Percentiles rank a stretch among this genome's conserved stretches.
Conservation (phyloP, 202 grass and related monocot genomes). For the Schoenoplectus triqueter region DNA sequence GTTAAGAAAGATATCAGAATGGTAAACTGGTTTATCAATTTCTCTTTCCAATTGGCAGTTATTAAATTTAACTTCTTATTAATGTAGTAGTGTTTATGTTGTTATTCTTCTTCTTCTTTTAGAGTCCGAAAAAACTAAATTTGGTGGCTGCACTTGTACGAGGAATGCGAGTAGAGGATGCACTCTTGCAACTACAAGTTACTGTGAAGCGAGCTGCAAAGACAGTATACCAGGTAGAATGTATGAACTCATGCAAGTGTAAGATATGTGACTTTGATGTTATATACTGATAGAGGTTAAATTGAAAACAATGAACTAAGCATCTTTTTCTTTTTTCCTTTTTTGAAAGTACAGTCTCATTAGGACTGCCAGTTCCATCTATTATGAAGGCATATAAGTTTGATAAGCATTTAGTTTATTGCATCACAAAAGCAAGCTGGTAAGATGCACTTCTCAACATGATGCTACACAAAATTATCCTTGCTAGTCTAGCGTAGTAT, state of each 20-base stretch:
- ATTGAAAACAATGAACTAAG: constrained; percentile 2
- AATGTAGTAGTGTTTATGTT: constrained; percentile 26
- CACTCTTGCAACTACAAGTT: constrained; percentile 83
- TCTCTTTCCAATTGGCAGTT: constrained; percentile 12
- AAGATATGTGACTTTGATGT: not conserved
- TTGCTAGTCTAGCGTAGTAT: not conserved
- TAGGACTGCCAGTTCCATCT: too few species aligned
- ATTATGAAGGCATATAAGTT: too few species aligned
- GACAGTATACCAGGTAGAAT: constrained; percentile 76
- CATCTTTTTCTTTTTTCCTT: too few species aligned
- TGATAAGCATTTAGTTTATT: too few species aligned
- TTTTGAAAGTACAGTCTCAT: too few species aligned
- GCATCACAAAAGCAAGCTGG: too few species aligned
- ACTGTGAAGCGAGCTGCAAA: constrained; percentile 87
- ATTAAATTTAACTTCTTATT: constrained; percentile 25
- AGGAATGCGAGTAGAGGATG: constrained; percentile 95
- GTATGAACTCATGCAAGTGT: not conserved
- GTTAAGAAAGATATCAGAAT: constrained; percentile 86
- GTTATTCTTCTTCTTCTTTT: constrained; percentile 39
- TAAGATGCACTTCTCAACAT: too few species aligned
- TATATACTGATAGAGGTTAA: constrained; percentile 6
- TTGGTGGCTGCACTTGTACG: constrained; percentile 78
- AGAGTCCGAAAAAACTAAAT: constrained; percentile 98
- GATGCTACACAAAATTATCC: too few species aligned
- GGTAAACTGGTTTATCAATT: constrained; percentile 43